phyloP scores from a whole-genome alignment of 148 eudicot species.

The Fagopyrum homotropicum region DNA sequence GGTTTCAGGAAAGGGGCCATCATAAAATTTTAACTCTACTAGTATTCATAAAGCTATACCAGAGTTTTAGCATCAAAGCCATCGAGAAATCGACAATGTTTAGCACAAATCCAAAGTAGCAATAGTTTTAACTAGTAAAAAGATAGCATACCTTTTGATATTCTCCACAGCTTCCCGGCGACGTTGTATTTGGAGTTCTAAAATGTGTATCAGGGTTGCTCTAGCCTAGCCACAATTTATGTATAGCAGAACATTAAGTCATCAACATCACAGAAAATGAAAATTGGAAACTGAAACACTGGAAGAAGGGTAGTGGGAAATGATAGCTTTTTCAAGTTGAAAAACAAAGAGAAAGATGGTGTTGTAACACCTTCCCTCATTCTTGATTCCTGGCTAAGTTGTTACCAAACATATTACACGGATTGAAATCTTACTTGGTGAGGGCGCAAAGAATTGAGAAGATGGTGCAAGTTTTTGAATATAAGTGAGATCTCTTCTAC shows the following conservation, averaged over 20 bases:
- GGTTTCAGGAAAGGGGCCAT: not conserved
- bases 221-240: conserved; percentile 47
- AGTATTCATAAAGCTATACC: not conserved
- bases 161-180: conserved; percentile 90
- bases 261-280: conserved; percentile 24
- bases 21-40: not conserved
- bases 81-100: not conserved
- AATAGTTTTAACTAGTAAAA: not conserved
- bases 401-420: not conserved
- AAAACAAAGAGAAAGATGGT: not conserved
- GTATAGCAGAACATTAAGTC: conserved; percentile 85
- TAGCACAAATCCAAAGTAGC: not conserved
- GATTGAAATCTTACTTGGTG: conserved; percentile 56
- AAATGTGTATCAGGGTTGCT: conserved; percentile 78
- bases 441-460: conserved; percentile 84
- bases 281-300: not conserved
- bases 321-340: not conserved
- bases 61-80: not conserved
- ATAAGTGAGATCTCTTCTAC: conserved; percentile 90
- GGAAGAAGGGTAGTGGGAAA: not conserved
- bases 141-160: conserved; percentile 54
- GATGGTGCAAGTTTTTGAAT: conserved; percentile 86
- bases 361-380: not conserved
- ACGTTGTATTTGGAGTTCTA: conserved; percentile 86
- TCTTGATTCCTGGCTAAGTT: not conserved